Percentiles rank a stretch among this genome's conserved stretches.
These are phyloP conservation scores for Neofusicoccum sp. DNA, from an alignment of 2,329 filamentous ascomycete genomes.

Conservation along the genomic window DNA sequence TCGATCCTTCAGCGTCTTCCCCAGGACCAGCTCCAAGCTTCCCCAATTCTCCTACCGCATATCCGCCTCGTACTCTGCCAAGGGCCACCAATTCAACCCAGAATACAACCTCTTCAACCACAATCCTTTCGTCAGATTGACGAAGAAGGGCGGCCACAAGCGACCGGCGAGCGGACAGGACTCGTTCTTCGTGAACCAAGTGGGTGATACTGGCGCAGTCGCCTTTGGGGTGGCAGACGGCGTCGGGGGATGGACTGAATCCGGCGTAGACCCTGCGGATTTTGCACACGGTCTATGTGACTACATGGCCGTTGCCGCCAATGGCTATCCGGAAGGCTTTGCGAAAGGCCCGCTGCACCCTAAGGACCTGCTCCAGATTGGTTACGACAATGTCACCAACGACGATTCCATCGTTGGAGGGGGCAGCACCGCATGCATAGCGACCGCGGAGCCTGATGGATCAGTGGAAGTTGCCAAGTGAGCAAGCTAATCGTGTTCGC, in stretches of 20 bases:
- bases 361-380: slow-evolving; percentile 73
- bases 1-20: background rate
- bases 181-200: slow-evolving; percentile 84
- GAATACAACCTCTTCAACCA: slow-evolving; percentile 39
- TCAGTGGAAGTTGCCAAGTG: slow-evolving; percentile 82
- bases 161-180: slow-evolving; percentile 87
- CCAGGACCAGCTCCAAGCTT: slow-evolving; percentile 25
- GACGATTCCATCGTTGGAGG: slow-evolving; percentile 77
- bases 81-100: slow-evolving; percentile 41
- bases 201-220: slow-evolving; percentile 72
- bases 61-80: slow-evolving; percentile 45
- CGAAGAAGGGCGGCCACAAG: slow-evolving; percentile 35
- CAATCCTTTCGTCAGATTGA: slow-evolving; percentile 33
- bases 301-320: slow-evolving; percentile 82
- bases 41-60: slow-evolving; percentile 40
- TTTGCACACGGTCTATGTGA: slow-evolving; percentile 94
- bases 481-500: background rate
- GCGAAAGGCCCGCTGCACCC: slow-evolving; percentile 57
- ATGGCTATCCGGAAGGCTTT: slow-evolving; percentile 54
- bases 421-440: slow-evolving; percentile 91
- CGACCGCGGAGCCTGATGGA: slow-evolving; percentile 72
- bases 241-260: slow-evolving; percentile 93
- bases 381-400: slow-evolving; percentile 78
- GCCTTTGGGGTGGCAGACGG: slow-evolving; percentile 92
- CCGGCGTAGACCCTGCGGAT: slow-evolving; percentile 89